Evolutionary conservation across 306 rosid species (phyloP), one percentile per base, ranked within the genome.

Genomic region (Myrica gale): DNA sequence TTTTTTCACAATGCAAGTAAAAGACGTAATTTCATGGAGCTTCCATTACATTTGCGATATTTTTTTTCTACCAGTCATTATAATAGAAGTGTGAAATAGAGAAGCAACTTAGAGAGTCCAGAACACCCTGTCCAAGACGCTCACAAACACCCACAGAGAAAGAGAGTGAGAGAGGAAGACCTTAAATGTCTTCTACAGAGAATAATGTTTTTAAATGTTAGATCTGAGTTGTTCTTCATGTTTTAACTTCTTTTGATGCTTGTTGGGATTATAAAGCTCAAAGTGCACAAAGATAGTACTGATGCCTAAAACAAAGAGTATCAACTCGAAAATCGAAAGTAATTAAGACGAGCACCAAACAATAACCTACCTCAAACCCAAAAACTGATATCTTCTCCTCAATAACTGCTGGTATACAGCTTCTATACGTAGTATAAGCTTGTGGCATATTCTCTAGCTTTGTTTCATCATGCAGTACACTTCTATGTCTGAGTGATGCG

Each of bases 351-450:
- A 26, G 32, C 2, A 26, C 32, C 32, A 26, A 26, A 26, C 32
- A 26, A 26, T 0, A 26, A 26, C 32, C 32, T 84, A 94, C 98
- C 97, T 94, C 97, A 79, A 94, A 94, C 72, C 84, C 84, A 76
- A 90, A 74, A 72, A 91, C 88, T 3, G 98, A 88, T 50, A 94
- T 52, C 87, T 86, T 88, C 78, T 91, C 97, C 82, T 91, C 96
- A n/a, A 60, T 80, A 73, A 79, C 89, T 47, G 97, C 71, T 42
- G 90, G 87, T 68, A 91, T 88, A 74, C 98, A 91, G 89, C 97
- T 91, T 87, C 96, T 83, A 60, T 91, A 91, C 46, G 94, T 91
- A 79, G 86, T 83, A 78, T 90, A 94, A 47, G 87, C 82, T 82
- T 90, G 88, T 44, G 79, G 81, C 21, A 16, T 78, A 61, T 67